Evolutionary conservation across 2,329 filamentous ascomycete genomes (phyloP).

Genomic region (Thelonectria rubi): DNA sequence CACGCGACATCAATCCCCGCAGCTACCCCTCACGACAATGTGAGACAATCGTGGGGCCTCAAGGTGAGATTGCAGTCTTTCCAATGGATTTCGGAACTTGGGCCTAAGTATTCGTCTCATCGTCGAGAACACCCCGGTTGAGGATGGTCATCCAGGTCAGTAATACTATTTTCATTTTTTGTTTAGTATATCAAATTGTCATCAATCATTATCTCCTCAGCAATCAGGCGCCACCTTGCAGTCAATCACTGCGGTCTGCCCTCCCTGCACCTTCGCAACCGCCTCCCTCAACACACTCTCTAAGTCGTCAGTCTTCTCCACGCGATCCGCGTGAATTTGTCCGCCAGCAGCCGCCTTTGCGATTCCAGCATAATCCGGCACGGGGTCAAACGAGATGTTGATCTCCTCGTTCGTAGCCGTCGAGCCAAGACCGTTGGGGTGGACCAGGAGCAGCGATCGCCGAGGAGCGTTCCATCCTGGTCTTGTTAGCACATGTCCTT

Average conservation of each 20-base stretch:
- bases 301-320: constrained; percentile 57
- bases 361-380: constrained; percentile 67
- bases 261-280: constrained; percentile 59
- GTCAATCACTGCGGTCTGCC: constrained; percentile 63
- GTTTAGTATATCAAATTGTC: constrained; percentile 2
- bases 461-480: constrained; percentile 68
- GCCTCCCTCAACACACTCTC: constrained; percentile 59
- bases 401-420: constrained; percentile 68
- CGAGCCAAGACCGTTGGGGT: constrained; percentile 65
- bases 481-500: constrained; percentile 21
- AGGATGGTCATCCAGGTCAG: background rate
- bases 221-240: constrained; percentile 59
- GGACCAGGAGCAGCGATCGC: constrained; percentile 64
- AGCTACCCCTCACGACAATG: background rate
- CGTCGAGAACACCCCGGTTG: background rate
- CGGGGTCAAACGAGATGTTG: constrained; percentile 67
- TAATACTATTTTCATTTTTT: constrained; percentile 19
- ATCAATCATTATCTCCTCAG: constrained; percentile 38
- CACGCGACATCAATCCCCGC: background rate
- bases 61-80: background rate
- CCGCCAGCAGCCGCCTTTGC: constrained; percentile 68
- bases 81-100: too few species aligned
- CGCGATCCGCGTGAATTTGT: constrained; percentile 59
- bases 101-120: too few species aligned
- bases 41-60: background rate